Evolutionary conservation across 176 grass and related monocot species (phyloP), one percentile per base, ranked within the genome.

Genomic region (Hordeum marinum): DNA sequence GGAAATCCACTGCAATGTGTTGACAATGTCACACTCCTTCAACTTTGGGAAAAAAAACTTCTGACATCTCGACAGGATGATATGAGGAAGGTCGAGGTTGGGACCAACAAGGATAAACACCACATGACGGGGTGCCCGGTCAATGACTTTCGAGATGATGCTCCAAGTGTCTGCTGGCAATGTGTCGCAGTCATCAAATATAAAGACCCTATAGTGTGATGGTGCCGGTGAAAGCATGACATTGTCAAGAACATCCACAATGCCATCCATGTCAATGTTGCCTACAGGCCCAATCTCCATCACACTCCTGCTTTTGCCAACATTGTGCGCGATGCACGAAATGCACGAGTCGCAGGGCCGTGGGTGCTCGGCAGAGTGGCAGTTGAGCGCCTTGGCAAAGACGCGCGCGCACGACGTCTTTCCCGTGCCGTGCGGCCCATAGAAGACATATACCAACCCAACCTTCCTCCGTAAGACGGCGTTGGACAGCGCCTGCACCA

Each of bases 11-110:
- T 89, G 86, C 59, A 99, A 72, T 36, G 87, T 90, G 77, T 78
- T 86, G 54, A 94, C 60, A 35, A 99, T 94, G 45, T 99, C 96
- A 10, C 83, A 86, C 64, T 99, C 96, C 81, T 88, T 99, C 72
- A 99, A 25, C 75, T 99, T 99, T 15, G 93, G 93, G 42, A 96
- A 96, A 85, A 92, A 91, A 75, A 99, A 99, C 86, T 96, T 99
- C 78, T 99, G 96, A 82, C 93, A 92, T 59, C 92, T 94, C 1
- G 93, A 96, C 64, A 96, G 65, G 45, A 99, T 90, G 61, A 89
- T 92, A 83, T 99, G 93, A 84, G 96, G 96, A 80, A 99, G 87
- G 40, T 96, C 84, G 64, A 96, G 89, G 88, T 85, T 91, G 35
- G 89, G 85, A 63, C 90, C 88, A 84, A 99, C 59, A 24, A 99